These are phyloP conservation scores for Exophiala xenobiotica DNA, from an alignment of 2,329 filamentous ascomycete genomes.

Conservation along the genomic window DNA sequence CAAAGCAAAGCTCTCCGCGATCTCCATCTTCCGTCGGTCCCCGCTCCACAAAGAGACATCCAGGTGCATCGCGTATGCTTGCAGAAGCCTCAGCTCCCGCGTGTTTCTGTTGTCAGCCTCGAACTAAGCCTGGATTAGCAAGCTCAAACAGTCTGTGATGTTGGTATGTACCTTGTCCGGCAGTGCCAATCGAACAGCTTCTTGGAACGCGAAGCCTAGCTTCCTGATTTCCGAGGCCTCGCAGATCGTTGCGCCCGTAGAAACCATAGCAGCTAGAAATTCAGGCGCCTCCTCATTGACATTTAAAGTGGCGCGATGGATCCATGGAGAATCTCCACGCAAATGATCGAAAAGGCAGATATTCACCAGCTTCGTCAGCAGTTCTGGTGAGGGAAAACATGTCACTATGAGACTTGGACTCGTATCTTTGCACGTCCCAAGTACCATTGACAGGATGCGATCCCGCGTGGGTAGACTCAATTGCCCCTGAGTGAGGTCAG, in stretches of 20 bases:
- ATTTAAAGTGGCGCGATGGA: background rate
- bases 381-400: background rate
- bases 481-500: background rate
- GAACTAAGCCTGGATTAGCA: conserved; percentile 25
- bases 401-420: background rate
- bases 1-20: conserved; percentile 42
- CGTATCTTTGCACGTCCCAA: background rate
- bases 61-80: conserved; percentile 38
- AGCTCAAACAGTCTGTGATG: background rate
- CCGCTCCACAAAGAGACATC: conserved; percentile 42
- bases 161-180: conserved; percentile 35
- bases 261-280: background rate
- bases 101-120: conserved; percentile 38
- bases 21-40: conserved; percentile 41
- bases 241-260: background rate
- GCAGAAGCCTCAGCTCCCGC: conserved; percentile 36
- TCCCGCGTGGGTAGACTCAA: background rate
- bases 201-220: conserved; percentile 26
- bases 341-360: background rate
- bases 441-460: background rate
- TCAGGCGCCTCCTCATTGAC: background rate
- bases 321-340: background rate
- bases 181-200: conserved; percentile 43
- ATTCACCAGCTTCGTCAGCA: background rate
- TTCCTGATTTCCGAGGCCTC: background rate